Evolutionary conservation across 306 rosid species (phyloP), one percentile per base, ranked within the genome.

Genomic region (Mimosa bimucronata): DNA sequence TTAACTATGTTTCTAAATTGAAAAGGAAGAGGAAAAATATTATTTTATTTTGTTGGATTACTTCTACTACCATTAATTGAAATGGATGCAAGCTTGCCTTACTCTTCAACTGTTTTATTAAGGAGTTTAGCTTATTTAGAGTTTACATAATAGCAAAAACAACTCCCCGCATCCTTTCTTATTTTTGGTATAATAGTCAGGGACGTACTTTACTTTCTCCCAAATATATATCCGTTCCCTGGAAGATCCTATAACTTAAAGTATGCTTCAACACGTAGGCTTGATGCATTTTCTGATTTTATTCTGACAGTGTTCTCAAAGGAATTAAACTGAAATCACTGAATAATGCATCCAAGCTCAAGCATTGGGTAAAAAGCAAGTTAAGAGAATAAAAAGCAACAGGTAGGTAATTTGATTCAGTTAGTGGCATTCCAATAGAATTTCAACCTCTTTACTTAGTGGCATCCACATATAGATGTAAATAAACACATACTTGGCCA

Each of bases 401-500:
- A 48, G 30, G 9, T 21, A 53, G 48, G 7, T 15, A 64, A 29
- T 15, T 5, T n/a, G 23, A 71, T 38, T 31, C 60, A 68, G 30
- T 21, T 23, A 34, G 48, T 25, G 29, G 50, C 80, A 76, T 76
- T 13, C 53, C 9, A 30, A 61, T 48, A 58, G 46, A 30, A 74
- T 16, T 25, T 75, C 19, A 29, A 28, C 42, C 11, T 37, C n/a
- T 14, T 5, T 61, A 61, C 34, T 25, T 60, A 25, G 3, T 5
- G 9, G 38, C 67, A 28, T 26, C 11, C 67, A 4, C 10, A 7
- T 14, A 28, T 0, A 61, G 67, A 29, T 62, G 46, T 38, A 16
- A 82, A 62, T 16, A 62, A 83, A 79, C 52, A 83, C 87, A 66
- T 87, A 94, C 97, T 53, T 46, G 6, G 80, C 53, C 78, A 72